Percentiles rank a stretch among this genome's conserved stretches.
Conservation (phyloP, 208 protist species). For the Crithidia bombi region DNA sequence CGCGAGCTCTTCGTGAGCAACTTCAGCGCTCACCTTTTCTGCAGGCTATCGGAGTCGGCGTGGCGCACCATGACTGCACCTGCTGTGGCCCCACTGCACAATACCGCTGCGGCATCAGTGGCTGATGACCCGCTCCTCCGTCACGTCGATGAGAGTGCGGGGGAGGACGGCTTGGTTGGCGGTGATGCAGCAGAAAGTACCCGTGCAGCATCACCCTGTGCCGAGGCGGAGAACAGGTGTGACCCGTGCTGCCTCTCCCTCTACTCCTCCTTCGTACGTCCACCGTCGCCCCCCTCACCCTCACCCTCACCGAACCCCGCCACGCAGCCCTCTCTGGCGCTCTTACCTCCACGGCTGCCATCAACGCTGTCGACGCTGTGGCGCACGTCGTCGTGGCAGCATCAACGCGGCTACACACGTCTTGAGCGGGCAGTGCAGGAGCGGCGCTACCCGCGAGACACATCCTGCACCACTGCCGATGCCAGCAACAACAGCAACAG, state of each 20-base stretch:
- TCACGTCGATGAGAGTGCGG: too few species aligned
- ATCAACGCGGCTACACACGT: not conserved
- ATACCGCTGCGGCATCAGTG: too few species aligned
- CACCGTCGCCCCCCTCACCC: not conserved
- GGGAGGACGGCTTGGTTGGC: not conserved
- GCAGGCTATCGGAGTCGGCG: not conserved
- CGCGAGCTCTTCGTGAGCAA: not conserved
- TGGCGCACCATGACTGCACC: not conserved
- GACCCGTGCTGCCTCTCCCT: not conserved
- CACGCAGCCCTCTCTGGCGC: not conserved
- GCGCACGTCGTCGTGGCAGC: slow-evolving; percentile 5
- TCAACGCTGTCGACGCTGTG: not conserved
- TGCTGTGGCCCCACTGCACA: not conserved
- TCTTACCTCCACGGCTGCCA: not conserved
- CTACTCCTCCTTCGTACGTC: not conserved
- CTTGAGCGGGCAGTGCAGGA: slow-evolving; percentile 20
- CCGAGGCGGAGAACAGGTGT: too few species aligned
- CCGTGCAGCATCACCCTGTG: not conserved
- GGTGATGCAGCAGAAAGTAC: not conserved
- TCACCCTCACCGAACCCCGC: not conserved
- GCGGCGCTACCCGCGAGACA: not conserved
- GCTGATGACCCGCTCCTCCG: too few species aligned
- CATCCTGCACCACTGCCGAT: not conserved
- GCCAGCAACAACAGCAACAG: not conserved
- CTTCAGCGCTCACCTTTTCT: not conserved